Evolutionary conservation across 768 basidiomycete genomes (phyloP).

Genomic region (Lentinula edodes): DNA sequence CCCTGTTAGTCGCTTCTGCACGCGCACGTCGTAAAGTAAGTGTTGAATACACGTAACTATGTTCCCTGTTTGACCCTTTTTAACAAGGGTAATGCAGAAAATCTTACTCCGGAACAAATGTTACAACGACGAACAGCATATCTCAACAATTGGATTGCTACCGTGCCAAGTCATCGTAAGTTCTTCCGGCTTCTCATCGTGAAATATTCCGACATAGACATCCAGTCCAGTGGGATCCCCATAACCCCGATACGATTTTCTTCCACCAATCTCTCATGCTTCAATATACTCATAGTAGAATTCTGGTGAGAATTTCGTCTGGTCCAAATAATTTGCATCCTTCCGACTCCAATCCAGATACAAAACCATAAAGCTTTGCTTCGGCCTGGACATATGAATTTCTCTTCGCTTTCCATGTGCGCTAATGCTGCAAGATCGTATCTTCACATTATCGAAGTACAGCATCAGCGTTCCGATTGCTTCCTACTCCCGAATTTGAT

Average conservation of each 20-base stretch:
- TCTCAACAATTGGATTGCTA: constrained; percentile 30
- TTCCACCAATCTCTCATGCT: constrained; percentile 31
- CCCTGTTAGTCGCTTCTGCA: constrained; percentile 41
- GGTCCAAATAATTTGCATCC: not conserved
- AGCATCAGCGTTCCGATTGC: not conserved
- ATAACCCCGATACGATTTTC: constrained; percentile 11
- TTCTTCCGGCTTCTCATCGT: constrained; percentile 27
- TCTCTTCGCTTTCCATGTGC: constrained; percentile 58
- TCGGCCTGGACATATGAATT: constrained; percentile 17
- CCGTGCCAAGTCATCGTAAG: constrained; percentile 48
- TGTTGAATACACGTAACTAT: not conserved
- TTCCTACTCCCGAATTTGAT: not conserved
- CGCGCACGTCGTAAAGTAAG: constrained; percentile 27
- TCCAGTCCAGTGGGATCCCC: constrained; percentile 16
- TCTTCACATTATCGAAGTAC: constrained; percentile 45
- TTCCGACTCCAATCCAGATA: constrained; percentile 39
- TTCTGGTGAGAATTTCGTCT: constrained; percentile 19
- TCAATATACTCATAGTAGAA: not conserved
- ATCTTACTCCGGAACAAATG: constrained; percentile 10
- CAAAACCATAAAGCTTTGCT: constrained; percentile 51
- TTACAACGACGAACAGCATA: constrained; percentile 49
- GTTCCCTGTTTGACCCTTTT: not conserved
- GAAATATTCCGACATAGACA: constrained; percentile 29
- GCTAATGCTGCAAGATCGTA: constrained; percentile 57
- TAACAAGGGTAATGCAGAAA: not conserved